phyloP scores from a whole-genome alignment of 805 yeast genomes.

The Geotrichum ghanense region DNA sequence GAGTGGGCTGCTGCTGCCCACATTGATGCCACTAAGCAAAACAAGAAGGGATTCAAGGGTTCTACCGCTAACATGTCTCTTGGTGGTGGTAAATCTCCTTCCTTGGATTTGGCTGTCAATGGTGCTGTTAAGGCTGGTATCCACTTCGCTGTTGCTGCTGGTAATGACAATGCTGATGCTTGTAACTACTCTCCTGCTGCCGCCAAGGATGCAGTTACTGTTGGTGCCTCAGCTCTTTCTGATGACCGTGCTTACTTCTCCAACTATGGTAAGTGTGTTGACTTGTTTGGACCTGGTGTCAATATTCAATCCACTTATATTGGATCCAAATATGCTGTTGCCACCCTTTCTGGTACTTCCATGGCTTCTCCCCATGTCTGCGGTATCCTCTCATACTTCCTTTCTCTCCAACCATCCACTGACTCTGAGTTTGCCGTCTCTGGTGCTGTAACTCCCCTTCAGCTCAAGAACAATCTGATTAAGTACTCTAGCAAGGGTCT shows the following conservation, averaged over 20 bases:
- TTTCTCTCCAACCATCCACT: constrained; percentile 42
- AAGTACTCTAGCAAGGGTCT: constrained; percentile 39
- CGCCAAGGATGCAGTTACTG: constrained; percentile 42
- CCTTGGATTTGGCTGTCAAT: constrained; percentile 46
- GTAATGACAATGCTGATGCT: constrained; percentile 50
- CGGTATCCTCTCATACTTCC: constrained; percentile 44
- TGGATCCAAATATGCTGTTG: constrained; percentile 39
- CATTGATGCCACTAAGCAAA: constrained; percentile 23
- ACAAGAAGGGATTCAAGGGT: constrained; percentile 40
- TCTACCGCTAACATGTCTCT: constrained; percentile 53
- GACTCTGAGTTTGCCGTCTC: constrained; percentile 37
- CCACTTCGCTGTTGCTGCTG: constrained; percentile 54
- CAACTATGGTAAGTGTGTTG: constrained; percentile 43
- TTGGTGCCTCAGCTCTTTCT: constrained; percentile 36
- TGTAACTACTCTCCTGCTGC: constrained; percentile 50
- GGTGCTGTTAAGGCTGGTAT: constrained; percentile 47
- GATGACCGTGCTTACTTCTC: constrained; percentile 42
- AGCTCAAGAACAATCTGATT: constrained; percentile 41
- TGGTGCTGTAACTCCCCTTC: constrained; percentile 38
- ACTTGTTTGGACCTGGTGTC: constrained; percentile 45
- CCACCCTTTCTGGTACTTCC: constrained; percentile 48
- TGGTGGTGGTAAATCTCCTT: constrained; percentile 47
- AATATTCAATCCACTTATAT: constrained; percentile 45
- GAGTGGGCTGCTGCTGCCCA: constrained; percentile 47
- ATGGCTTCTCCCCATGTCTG: constrained; percentile 55